Base-by-base conservation (phyloP, 2,329 filamentous ascomycete genomes). In the Xylaria sp. region DNA sequence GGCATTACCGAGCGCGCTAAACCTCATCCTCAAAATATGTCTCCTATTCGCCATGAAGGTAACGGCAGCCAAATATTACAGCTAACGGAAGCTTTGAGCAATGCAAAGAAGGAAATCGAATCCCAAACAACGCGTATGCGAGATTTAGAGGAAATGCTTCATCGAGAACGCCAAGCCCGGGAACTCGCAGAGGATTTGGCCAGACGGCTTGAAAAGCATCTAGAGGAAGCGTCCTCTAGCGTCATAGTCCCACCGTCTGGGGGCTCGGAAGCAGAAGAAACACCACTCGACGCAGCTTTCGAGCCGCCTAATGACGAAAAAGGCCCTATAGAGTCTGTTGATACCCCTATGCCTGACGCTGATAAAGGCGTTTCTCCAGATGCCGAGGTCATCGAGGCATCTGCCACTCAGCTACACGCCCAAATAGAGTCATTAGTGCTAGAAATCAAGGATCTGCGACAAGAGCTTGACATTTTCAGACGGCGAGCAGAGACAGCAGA, bases 41-140 rank as follows among this genome's bases (percentile, higher is more conserved):
- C 89, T 0, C 89, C 89, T 0, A 82, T 87, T 39, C 85, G 88
- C 11, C 84, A 84, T 61, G 86, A 88, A 42, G 74, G 76, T 67
- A 88, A 82, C 65, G 74, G 84, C 74, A 90, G 90, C 74, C 94
- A 97, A 74, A 93, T 97, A 61, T 82, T 95, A 5, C 89, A 92
- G 20, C 84, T 99, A 15, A 93, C 94, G 6, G 94, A 97, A 73
- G 93, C 93, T 22, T 82, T 99, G 49, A 92, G 91, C 61, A 89
- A 87, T 65, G 92, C 94, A 10, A 96, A 93, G 81, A 91, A 91
- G 73, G 94, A 97, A 76, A 88, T 97, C 47, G 94, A 96, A 74
- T 87, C 85, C n/a, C 94, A 97, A 77, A 89, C 88, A 57, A 85
- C 89, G 47, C 89, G 92, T 33, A 89, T 98, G 78, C 91, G 90